Evolutionary conservation across 208 protist genomes (phyloP).

Genomic region (Wallacemonas collosoma): DNA sequence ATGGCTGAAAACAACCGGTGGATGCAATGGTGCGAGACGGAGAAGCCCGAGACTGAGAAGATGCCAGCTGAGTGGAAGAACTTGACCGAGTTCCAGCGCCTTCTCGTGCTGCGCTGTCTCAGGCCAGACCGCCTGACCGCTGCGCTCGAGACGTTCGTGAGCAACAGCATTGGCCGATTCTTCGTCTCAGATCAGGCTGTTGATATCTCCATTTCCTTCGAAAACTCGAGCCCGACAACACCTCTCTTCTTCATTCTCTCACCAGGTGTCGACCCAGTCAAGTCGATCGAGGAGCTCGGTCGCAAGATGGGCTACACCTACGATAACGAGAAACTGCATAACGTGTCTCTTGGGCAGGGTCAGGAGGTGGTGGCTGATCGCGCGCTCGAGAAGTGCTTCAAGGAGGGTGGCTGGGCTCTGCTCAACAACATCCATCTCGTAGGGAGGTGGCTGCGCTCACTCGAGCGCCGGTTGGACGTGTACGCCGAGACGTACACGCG

Average conservation of each 20-base stretch:
- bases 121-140: conserved; percentile 97
- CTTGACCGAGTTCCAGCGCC: conserved; percentile 94
- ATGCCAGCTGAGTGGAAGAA: conserved; percentile 96
- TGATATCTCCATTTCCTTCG: conserved; percentile 93
- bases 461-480: conserved; percentile 97
- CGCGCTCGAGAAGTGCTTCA: conserved; percentile 93
- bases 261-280: conserved; percentile 98
- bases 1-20: conserved; percentile 94
- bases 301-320: conserved; percentile 95
- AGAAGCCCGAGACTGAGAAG: conserved; percentile 92
- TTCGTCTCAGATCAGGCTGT: conserved; percentile 96
- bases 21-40: conserved; percentile 90
- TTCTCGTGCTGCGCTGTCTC: conserved; percentile 96
- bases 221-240: conserved; percentile 93
- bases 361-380: conserved; percentile 97
- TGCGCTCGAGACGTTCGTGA: conserved; percentile 94
- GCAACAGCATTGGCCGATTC: conserved; percentile 91
- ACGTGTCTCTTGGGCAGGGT: conserved; percentile 98
- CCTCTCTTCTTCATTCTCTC: conserved; percentile 99
- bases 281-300: conserved; percentile 94
- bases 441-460: conserved; percentile 93
- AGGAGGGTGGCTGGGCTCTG: conserved; percentile 96
- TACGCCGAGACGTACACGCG: conserved; percentile 93
- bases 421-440: conserved; percentile 99
- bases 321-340: conserved; percentile 94